Evolutionary conservation across 192 early-diverging fungal species (phyloP), one percentile per base, ranked within the genome.

Genomic region (Coemansia sp.): DNA sequence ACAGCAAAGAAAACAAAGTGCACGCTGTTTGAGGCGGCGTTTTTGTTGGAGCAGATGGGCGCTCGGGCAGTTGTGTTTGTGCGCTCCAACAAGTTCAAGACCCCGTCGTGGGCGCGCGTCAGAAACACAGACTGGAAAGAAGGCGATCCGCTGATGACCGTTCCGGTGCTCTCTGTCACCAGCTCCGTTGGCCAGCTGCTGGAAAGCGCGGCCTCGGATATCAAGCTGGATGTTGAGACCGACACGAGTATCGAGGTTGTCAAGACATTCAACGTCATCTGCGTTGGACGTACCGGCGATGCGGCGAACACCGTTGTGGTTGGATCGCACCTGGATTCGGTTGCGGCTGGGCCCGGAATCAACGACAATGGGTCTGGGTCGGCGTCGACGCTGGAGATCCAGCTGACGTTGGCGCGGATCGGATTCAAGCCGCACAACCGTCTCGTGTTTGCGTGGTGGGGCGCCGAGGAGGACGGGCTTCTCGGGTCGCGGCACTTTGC

Each of bases 391-490:
- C 61, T 91, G 46, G 88, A 89, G 61, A 88, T 90, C 61, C 75
- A 84, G 4, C 75, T 88, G 41, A 81, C 85, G 0, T 65, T 91
- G 50, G 75, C 85, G 6, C 65, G 72, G 37, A 64, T 73, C 11
- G 56, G 68, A 10, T 87, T 78, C 59, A 16, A 54, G 16, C 73
- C 87, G 11, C 77, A 75, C 48, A 88, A 85, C 77, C 85, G 87
- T 37, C 75, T 90, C 50, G 84, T 88, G 14, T 90, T 91, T 86
- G 88, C 87, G 9, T 91, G 86, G 86, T 91, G 90, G 88, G 80
- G 88, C 14, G 90, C 88, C 62, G 90, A 91, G 65, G 88, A 91
- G 53, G 85, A 89, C 60, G 90, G 90, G 55, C 69, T 88, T 13
- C 63, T 89, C 53, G 90, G 90, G 16, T 89, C 88, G 43, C 79